Evolutionary conservation across 768 basidiomycete genomes (phyloP), one percentile per base, ranked within the genome.

Genomic region (Kondoa malvinella): DNA sequence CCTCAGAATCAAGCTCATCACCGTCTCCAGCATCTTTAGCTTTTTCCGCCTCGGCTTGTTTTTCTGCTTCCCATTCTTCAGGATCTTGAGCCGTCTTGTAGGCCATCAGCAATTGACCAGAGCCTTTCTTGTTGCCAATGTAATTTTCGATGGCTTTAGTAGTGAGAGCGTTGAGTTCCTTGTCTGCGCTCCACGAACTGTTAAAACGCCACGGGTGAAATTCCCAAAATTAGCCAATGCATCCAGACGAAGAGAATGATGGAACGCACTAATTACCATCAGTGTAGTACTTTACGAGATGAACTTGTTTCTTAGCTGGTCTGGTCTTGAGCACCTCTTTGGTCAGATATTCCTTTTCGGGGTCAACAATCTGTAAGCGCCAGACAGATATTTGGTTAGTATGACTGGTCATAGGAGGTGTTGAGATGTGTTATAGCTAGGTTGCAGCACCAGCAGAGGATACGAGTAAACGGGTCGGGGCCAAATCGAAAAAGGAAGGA

Each of bases 221-320:
- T 65, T 40, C 25, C 30, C 25, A 21, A 14, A 16, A 63, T 17
- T 59, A 8, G 21, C 14, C 27, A 59, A 25, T 25, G 25, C 30
- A 31, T 8, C 58, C 8, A 63, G 27, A 3, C 12, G 33, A 32
- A 63, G 61, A 17, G 27, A 33, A 3, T 63, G 61, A 32, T 14
- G 14, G 14, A 26, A 85, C 94, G 77, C 74, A 97, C 95, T 86
- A 88, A 78, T 96, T 94, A 64, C 88, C 92, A 31, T 83, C 83
- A 2, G 95, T 92, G 83, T 95, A 97, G 83, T 92, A 99, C 71
- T 86, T 81, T 33, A 86, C 82, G 70, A 84, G 84, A 78, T 88
- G 86, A 72, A 79, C 80, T 12, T 82, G 79, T 78, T 88, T 63
- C 33, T 63, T 63, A 29, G 29, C 61, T 21, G 27, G 27, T 33